Evolutionary conservation across 257 asterid genomes (phyloP).

Genomic region (Nicotiana otophora): DNA sequence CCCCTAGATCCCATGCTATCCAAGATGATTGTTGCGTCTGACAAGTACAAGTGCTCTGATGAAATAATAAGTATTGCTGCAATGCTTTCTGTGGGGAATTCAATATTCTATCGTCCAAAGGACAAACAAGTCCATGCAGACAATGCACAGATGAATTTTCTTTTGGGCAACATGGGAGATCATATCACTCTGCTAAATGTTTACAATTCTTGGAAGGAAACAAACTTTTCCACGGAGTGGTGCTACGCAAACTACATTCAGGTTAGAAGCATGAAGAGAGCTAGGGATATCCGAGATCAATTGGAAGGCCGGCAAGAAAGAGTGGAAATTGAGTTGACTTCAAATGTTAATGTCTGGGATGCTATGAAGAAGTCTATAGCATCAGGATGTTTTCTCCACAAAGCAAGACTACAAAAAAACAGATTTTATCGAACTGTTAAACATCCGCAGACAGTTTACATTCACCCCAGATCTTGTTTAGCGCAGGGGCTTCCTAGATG

Average conservation of each 20-base stretch:
- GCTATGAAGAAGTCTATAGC: conserved; percentile 57
- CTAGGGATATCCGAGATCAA: conserved; percentile 47
- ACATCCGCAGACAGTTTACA: too few relatives aligned
- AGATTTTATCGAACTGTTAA: conserved; percentile 19
- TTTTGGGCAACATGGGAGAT: conserved; percentile 18
- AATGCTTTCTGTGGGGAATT: neutral
- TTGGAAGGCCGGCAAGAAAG: conserved; percentile 32
- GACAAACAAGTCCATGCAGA: conserved; percentile 35
- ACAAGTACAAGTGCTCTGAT: conserved; percentile 10
- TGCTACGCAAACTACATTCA: conserved; percentile 57
- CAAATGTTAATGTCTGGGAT: conserved; percentile 20
- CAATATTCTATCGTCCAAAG: conserved; percentile 52
- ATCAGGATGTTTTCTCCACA: conserved; percentile 60
- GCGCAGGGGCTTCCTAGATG: conserved; percentile 72
- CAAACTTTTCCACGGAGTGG: conserved; percentile 60
- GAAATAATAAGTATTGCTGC: conserved; percentile 6
- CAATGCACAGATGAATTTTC: conserved; percentile 48
- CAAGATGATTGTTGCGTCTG: neutral
- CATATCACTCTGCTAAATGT: conserved; percentile 58
- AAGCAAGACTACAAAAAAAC: conserved; percentile 52
- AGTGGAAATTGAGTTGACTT: neutral
- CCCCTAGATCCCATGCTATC: too few relatives aligned
- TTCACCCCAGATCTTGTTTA: conserved; percentile 44
- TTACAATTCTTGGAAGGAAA: conserved; percentile 73
- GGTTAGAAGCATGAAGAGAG: conserved; percentile 74